phyloP scores from a whole-genome alignment of 1,139 yeast genomes.

The Lodderomyces parapsilosis region DNA sequence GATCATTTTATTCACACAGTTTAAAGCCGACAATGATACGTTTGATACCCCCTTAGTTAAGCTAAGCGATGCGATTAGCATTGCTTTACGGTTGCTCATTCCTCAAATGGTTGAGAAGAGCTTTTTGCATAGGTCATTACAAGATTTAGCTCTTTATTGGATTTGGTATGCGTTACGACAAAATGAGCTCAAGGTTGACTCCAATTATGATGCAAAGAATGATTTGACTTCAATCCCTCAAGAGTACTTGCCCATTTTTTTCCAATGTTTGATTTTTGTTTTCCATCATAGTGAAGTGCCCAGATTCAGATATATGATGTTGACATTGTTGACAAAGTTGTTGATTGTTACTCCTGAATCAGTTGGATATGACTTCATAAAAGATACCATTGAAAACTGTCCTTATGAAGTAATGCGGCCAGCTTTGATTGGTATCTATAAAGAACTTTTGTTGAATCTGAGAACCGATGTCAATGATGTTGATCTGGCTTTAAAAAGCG shows the following conservation, averaged over 20 bases:
- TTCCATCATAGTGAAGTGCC: slow-evolving; percentile 15
- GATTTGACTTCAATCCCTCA: slow-evolving; percentile 35
- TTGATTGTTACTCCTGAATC: slow-evolving; percentile 57
- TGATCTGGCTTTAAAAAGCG: slow-evolving; percentile 10
- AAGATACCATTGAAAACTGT: slow-evolving; percentile 65
- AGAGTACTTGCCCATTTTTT: slow-evolving; percentile 29
- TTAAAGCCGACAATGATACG: slow-evolving; percentile 1
- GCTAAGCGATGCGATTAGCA: slow-evolving; percentile 33
- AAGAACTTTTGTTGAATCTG: slow-evolving; percentile 50
- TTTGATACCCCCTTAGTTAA: slow-evolving; percentile 20
- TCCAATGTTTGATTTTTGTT: slow-evolving; percentile 31
- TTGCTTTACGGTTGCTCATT: slow-evolving; percentile 32
- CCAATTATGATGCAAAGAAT: slow-evolving; percentile 10
- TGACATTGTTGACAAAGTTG: slow-evolving; percentile 55
- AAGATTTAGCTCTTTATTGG: slow-evolving; percentile 39
- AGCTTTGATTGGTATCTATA: slow-evolving; percentile 63
- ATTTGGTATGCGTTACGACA: slow-evolving; percentile 38
- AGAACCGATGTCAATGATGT: slow-evolving; percentile 10
- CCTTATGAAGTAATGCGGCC: slow-evolving; percentile 64
- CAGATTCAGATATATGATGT: slow-evolving; percentile 25
- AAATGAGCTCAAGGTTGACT: slow-evolving; percentile 20
- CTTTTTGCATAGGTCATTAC: slow-evolving; percentile 23
- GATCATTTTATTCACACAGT: slow-evolving; percentile 25
- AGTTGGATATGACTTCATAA: slow-evolving; percentile 56
- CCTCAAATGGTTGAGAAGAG: slow-evolving; percentile 37